Evolutionary conservation across 371 early-diverging fungal genomes (phyloP), one percentile per base, ranked within the genome.

Genomic region (Mucor irregularis): DNA sequence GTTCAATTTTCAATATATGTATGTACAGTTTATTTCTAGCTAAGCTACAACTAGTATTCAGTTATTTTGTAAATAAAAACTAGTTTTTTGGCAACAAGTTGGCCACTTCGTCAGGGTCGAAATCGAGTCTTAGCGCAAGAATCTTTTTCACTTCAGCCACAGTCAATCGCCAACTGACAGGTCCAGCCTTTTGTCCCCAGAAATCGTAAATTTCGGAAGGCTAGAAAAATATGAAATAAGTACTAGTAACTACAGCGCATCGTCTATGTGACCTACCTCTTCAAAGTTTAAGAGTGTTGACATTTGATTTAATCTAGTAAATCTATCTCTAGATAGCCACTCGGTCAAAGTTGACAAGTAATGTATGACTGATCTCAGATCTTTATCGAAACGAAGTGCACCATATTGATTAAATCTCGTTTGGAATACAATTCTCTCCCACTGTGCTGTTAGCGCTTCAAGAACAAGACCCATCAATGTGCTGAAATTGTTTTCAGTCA

Each of bases 391-490:
- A 4, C 90, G 76, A 19, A 92, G 66, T 1, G 90, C 90, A 13
- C 94, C 94, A 45, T 88, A 81, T 70, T 88, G 88, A 56, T 88
- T 96, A 71, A 94, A 96, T 53, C 88, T 87, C n/a, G 86, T 89
- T 64, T 82, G 85, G 16, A 81, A 80, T n/a, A 95, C 81, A 29
- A 90, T 87, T 52, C 89, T 81, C 63, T 96, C 95, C 93, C 93
- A 94, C 56, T 94, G 92, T 28, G 74, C 73, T 0, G 85, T 80
- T 26, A 93, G 64, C 14, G 82, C 76, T 24, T 88, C 86, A 17
- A 93, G 61, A 1, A 87, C 57, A 13, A 76, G 65, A 0, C 75
- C 76, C 64, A 94, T 76, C 29, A 84, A 70, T 4, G 82, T 78
- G 39, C 73, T 78, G 51, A 80, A 86, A 63, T 94, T 95, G 35